These are phyloP conservation scores for Mesotaenium endlicherianum DNA, from an alignment of 139 green algal genomes.

Conservation along the genomic window DNA sequence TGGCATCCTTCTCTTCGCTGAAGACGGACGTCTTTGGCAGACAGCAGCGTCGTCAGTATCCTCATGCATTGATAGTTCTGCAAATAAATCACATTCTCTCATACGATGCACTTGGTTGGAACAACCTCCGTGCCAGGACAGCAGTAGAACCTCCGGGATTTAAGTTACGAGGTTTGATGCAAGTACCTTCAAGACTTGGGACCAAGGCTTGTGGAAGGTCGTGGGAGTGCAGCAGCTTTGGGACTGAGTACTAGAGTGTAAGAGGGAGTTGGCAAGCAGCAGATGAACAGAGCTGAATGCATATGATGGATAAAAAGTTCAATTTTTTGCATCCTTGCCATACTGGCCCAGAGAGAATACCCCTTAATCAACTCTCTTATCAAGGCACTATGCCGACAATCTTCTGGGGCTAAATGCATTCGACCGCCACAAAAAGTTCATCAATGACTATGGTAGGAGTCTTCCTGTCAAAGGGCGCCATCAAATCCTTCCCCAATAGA, in stretches of 20 bases:
- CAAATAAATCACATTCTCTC: too few relatives aligned
- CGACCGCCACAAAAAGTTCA: slow-evolving; percentile 22
- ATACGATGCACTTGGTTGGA: too few relatives aligned
- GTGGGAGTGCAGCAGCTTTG: too few relatives aligned
- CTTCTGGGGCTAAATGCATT: neutral
- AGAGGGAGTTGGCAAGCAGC: neutral
- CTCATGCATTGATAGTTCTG: too few relatives aligned
- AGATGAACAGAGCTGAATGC: too few relatives aligned
- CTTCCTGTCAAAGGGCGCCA: neutral
- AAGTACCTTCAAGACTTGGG: neutral
- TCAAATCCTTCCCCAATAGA: neutral
- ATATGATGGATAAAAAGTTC: too few relatives aligned
- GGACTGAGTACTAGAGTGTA: neutral
- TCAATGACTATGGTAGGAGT: neutral
- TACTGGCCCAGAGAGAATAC: neutral
- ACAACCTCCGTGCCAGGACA: neutral
- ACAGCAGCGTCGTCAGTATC: neutral
- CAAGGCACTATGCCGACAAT: neutral
- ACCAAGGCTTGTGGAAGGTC: neutral
- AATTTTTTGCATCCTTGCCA: neutral
- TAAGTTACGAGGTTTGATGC: neutral
- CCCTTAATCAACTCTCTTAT: neutral
- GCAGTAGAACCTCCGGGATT: neutral
- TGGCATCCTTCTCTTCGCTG: neutral
- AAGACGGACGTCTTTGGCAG: neutral